Conservation (phyloP, 2,329 filamentous ascomycete genomes). For the Fusarium austroafricanum region DNA sequence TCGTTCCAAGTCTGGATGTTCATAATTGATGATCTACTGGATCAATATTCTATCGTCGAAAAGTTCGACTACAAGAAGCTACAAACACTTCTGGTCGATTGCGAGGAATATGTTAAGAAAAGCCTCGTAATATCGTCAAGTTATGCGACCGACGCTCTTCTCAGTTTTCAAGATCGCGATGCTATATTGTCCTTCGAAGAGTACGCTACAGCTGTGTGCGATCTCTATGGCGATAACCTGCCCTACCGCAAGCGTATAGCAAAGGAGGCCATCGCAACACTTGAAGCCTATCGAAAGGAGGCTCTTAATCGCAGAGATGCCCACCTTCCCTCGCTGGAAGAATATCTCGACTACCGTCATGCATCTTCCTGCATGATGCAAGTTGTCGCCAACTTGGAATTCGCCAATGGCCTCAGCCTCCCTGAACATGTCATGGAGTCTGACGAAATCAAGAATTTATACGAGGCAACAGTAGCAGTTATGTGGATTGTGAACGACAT, state of each 20-base stretch:
- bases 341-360: neutral
- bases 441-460: neutral
- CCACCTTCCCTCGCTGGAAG: neutral
- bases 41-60: neutral
- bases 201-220: neutral
- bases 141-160: too few species aligned
- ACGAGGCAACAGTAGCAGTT: neutral
- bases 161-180: neutral
- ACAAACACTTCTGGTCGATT: neutral
- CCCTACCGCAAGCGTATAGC: neutral
- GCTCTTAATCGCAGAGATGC: neutral
- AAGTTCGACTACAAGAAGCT: neutral
- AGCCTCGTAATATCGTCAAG: neutral
- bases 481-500: neutral
- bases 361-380: neutral
- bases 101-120: neutral
- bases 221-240: neutral
- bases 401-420: neutral
- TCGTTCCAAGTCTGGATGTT: constrained; percentile 3
- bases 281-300: neutral
- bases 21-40: neutral
- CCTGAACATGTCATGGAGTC: neutral
- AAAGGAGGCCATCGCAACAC: neutral
- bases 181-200: neutral
- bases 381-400: neutral